Base-by-base conservation (phyloP, 345 rosid genomes). In the Carallia pectinifolia region DNA sequence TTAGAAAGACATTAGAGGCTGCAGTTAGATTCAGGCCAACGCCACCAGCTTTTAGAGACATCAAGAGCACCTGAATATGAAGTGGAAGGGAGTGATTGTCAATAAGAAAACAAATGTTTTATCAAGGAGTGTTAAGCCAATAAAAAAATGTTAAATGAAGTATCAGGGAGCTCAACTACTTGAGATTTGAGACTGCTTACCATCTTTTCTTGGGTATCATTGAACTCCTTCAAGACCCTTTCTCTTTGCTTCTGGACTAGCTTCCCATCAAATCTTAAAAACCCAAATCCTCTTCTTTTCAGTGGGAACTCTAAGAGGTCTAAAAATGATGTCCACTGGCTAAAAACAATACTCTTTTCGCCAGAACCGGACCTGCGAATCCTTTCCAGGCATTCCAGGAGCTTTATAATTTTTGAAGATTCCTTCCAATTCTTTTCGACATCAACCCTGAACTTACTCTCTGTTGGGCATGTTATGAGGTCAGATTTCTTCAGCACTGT, bases 291-390 rank as follows among this genome's bases (percentile, higher is more conserved):
- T 68, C 68, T 86, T 68, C 66, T 81, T 74, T 61, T 72, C 72
- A 90, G 59, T 18, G 88, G 85, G 69, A 90, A 85, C 79, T 85
- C 88, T 13, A 88, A 64, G 53, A 86, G 89, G 70, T 88, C 88
- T 59, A 88, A 33, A 75, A 90, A 88, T 7, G 90, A 86, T 70
- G 88, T 86, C 92, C 92, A 83, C 70, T 88, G 92, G 74, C 96
- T 86, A 65, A 90, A 90, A 23, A 90, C 82, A 18, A 88, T 82
- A 80, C 89, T 81, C 79, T 88, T 90, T 73, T 84, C 82, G 0
- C 88, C 83, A 19, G 63, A 76, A 66, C 84, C 79, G 12, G 78
- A 81, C 17, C n/a, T 44, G 56, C 53, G 56, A 48, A 83, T 74
- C 17, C 52, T n/a, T 48, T 85, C 88, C 68, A 88, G 76, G 80